Evolutionary conservation across 495 filamentous ascomycete genomes (phyloP).

Genomic region (Astrocystis sublimbata): DNA sequence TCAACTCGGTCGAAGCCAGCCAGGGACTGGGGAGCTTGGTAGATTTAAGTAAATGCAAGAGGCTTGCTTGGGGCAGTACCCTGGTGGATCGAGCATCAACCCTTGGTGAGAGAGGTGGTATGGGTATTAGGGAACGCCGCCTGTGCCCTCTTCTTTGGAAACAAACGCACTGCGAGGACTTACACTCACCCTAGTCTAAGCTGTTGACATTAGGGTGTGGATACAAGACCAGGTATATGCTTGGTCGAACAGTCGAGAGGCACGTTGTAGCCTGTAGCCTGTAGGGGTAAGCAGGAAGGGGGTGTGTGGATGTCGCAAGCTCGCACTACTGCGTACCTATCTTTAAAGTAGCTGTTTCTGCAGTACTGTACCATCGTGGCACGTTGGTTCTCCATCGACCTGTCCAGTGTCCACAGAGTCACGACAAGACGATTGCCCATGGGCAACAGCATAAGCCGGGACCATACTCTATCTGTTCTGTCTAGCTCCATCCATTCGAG

Average conservation of each 20-base stretch:
- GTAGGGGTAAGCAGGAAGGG: constrained; percentile 16
- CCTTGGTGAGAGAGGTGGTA: not conserved
- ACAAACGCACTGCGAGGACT: constrained; percentile 8
- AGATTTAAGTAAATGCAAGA: constrained; percentile 28
- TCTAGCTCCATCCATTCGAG: too few species aligned
- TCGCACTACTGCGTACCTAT: constrained; percentile 17
- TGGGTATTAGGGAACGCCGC: constrained; percentile 8
- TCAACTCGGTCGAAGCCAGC: constrained; percentile 28
- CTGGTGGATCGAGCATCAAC: constrained; percentile 26
- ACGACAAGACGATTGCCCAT: not conserved
- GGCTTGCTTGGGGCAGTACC: constrained; percentile 26
- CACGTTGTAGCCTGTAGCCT: not conserved
- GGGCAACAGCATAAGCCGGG: not conserved
- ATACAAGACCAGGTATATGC: constrained; percentile 14
- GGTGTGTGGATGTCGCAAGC: constrained; percentile 16
- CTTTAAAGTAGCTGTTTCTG: constrained; percentile 8
- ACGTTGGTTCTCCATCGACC: not conserved
- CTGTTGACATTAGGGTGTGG: constrained; percentile 9
- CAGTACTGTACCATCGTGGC: not conserved
- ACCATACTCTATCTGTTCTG: not conserved
- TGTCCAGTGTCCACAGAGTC: not conserved
- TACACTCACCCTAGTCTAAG: constrained; percentile 12
- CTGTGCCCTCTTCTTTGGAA: constrained; percentile 15
- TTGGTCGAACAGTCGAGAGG: constrained; percentile 5
- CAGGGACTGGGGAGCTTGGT: constrained; percentile 34